phyloP scores from a whole-genome alignment of 2,329 filamentous ascomycete species.

The Penicillium polonicum region DNA sequence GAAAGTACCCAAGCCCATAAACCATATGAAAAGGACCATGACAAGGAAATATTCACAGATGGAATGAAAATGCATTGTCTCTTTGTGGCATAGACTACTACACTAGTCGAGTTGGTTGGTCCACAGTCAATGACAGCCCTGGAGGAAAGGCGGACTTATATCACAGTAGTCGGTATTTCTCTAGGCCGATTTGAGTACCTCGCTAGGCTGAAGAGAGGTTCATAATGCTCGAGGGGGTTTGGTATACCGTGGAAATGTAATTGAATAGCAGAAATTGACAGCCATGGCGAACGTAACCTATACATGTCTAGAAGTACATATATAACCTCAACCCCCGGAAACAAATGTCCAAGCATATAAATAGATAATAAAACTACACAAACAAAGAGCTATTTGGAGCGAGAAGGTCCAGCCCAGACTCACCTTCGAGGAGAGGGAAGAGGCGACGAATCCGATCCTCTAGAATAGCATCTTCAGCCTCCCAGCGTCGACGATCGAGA shows the following conservation, averaged over 20 bases:
- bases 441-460: slow-evolving; percentile 36
- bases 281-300: neutral
- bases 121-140: neutral
- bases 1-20: neutral
- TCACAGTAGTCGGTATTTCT: neutral
- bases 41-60: neutral
- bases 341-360: neutral
- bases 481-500: slow-evolving; percentile 37
- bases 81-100: neutral
- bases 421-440: slow-evolving; percentile 33
- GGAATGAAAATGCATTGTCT: neutral
- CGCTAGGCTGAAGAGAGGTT: neutral
- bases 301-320: neutral
- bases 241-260: neutral
- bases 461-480: slow-evolving; percentile 42
- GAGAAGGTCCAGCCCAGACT: slow-evolving; percentile 29
- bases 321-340: neutral
- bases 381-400: slow-evolving; percentile 34
- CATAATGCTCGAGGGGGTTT: neutral
- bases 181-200: neutral
- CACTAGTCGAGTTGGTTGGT: neutral
- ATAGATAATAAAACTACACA: slow-evolving; percentile 12
- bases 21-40: neutral
- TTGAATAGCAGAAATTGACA: neutral
- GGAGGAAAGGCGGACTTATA: neutral